Conservation (phyloP, 2,329 filamentous ascomycete species). For the Exophiala sp. region DNA sequence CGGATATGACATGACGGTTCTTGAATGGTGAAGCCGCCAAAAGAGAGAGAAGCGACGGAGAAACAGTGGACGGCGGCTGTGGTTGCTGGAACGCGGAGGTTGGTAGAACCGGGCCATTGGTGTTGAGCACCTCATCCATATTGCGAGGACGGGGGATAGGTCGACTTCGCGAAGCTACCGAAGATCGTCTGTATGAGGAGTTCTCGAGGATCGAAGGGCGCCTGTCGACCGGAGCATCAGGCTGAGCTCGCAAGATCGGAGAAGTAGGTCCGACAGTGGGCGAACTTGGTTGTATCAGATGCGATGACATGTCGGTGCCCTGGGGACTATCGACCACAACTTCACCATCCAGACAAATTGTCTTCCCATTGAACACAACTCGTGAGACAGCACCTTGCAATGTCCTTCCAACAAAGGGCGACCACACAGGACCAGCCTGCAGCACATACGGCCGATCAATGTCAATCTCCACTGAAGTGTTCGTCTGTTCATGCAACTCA, state of each 20-base stretch:
- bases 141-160: slow-evolving; percentile 21
- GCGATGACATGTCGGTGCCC: slow-evolving; percentile 71
- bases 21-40: slow-evolving; percentile 80
- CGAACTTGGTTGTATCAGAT: slow-evolving; percentile 48
- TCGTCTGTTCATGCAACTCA: slow-evolving; percentile 72
- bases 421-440: slow-evolving; percentile 53
- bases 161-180: slow-evolving; percentile 21
- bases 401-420: slow-evolving; percentile 63
- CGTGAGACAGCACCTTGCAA: slow-evolving; percentile 67
- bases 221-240: slow-evolving; percentile 35
- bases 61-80: slow-evolving; percentile 49
- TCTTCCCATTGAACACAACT: slow-evolving; percentile 68
- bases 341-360: slow-evolving; percentile 67
- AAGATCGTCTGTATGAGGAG: slow-evolving; percentile 21
- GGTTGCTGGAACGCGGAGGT: slow-evolving; percentile 36
- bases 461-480: slow-evolving; percentile 67
- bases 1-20: slow-evolving; percentile 81
- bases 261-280: slow-evolving; percentile 47
- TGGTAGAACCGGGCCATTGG: slow-evolving; percentile 27
- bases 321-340: slow-evolving; percentile 51
- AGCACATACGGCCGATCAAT: slow-evolving; percentile 64
- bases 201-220: slow-evolving; percentile 21
- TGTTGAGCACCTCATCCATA: slow-evolving; percentile 27
- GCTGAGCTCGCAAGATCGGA: slow-evolving; percentile 36
- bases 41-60: slow-evolving; percentile 60